Evolutionary conservation across 192 early-diverging fungal species (phyloP).

Genomic region (Coemansia sp.): DNA sequence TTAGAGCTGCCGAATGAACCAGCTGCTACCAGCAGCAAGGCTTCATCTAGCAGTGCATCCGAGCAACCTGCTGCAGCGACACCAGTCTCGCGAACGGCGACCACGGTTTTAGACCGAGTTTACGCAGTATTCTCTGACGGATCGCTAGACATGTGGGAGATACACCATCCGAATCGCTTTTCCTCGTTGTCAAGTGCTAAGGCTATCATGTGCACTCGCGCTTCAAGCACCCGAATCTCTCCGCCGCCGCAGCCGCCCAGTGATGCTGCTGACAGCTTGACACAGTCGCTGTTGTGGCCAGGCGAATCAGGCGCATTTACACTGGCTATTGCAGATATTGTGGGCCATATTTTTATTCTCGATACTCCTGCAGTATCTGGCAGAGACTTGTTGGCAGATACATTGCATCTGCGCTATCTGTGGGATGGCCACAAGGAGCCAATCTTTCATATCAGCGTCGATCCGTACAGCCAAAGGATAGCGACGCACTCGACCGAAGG

Average conservation of each 20-base stretch:
- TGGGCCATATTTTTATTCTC: conserved; percentile 41
- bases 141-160: conserved; percentile 37
- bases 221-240: neutral
- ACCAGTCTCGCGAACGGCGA: neutral
- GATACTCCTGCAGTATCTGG: neutral
- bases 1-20: neutral
- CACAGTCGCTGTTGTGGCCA: conserved; percentile 18
- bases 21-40: neutral
- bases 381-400: no score
- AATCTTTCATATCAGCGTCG: conserved; percentile 52
- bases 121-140: conserved; percentile 38
- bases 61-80: neutral
- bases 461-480: conserved; percentile 45
- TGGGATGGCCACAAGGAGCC: conserved; percentile 51
- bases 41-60: neutral
- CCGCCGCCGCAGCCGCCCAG: neutral
- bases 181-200: conserved; percentile 5
- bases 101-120: neutral
- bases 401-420: conserved; percentile 16
- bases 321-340: conserved; percentile 22
- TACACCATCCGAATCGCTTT: neutral
- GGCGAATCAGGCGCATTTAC: neutral
- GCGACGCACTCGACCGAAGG: conserved; percentile 47
- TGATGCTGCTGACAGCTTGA: neutral
- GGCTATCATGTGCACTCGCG: conserved; percentile 6